Percentiles rank a stretch among this genome's conserved stretches.
Evolutionary conservation across 441 rosid species (phyloP).

Genomic region (Monsonia emarginata): DNA sequence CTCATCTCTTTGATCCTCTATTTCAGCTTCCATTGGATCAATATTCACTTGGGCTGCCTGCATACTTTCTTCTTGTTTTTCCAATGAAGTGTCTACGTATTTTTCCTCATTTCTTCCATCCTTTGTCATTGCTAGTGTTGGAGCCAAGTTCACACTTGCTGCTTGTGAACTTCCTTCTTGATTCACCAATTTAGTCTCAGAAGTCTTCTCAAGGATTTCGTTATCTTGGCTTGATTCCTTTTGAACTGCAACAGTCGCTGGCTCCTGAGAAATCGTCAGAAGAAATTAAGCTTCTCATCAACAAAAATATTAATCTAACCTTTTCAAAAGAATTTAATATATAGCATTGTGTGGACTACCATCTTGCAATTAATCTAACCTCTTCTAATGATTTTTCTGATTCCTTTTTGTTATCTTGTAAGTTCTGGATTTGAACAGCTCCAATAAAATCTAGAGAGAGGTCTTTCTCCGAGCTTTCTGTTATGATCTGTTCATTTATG

Average conservation of each 20-base stretch:
- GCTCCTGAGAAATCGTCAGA: conserved; percentile 19
- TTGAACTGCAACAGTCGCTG: conserved; percentile 12
- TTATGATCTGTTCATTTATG: neutral
- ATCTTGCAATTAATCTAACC: conserved; percentile 16
- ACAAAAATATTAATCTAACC: conserved; percentile 2
- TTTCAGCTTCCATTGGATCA: neutral
- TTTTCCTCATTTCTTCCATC: conserved; percentile 4
- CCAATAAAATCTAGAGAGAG: conserved; percentile 15
- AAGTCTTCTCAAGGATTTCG: conserved; percentile 7
- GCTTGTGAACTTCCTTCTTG: conserved; percentile 6
- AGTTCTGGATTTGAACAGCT: conserved; percentile 9
- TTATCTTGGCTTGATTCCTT: conserved; percentile 9
- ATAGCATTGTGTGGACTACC: neutral
- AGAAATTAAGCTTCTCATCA: conserved; percentile 5
- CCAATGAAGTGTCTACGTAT: neutral
- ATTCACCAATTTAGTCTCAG: neutral
- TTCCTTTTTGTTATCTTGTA: conserved; percentile 5
- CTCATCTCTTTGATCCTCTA: neutral
- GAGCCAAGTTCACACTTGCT: conserved; percentile 2
- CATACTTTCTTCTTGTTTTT: neutral
- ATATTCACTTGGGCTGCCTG: neutral
- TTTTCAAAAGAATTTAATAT: neutral
- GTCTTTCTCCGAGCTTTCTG: conserved; percentile 9
- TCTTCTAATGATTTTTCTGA: conserved; percentile 16
- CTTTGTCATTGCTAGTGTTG: neutral